Base-by-base conservation (phyloP, 2,329 filamentous ascomycete species). In the Podosphaera aphanis region DNA sequence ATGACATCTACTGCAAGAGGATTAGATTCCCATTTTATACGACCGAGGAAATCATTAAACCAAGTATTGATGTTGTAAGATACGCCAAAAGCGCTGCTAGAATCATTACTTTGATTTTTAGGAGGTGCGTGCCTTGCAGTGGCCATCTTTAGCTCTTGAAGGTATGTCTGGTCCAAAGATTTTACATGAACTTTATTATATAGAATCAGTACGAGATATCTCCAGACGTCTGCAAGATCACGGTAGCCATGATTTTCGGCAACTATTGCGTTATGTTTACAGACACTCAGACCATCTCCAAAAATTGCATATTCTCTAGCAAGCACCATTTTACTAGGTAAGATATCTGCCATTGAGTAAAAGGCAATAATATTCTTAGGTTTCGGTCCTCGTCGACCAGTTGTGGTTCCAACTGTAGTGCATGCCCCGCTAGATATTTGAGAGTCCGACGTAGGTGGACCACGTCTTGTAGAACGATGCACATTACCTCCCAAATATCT, bases 191-290 rank as follows among this genome's bases (percentile, higher is more conserved):
- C 77, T 39, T 83, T 75, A 52, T 82, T 80, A 51, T 77, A 75
- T 40, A 95, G 64, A 5, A 95, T 67, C 48, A 94, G 66, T 16
- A 74, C 78, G 46, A 84, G 68, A 51, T 94, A 79, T 43, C 73
- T 74, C 90, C 90, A 98, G 5, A 93, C 73, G 53, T 84, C 74
- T 21, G 80, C 78, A 25, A 92, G 62, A 51, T 93, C 83, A 13
- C 67, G 60, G 50, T 74, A 71, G 3, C 79, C 82, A 52, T 79
- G 70, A 50, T 74, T 77, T 52, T 75, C 69, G 7, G 88, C 86
- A 40, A 92, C 75, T 1, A 64, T 63, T 7, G 85, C 83, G 59
- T 98, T 98, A 55, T 92, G 79, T 39, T 73, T 68, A 60, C 88
- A 95, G 2, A 93, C 75, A 33, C 79, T 72, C n/a, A 76, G 72